Evolutionary conservation across 495 filamentous ascomycete genomes (phyloP), one percentile per base, ranked within the genome.

Genomic region (Aspergillus hancockii): DNA sequence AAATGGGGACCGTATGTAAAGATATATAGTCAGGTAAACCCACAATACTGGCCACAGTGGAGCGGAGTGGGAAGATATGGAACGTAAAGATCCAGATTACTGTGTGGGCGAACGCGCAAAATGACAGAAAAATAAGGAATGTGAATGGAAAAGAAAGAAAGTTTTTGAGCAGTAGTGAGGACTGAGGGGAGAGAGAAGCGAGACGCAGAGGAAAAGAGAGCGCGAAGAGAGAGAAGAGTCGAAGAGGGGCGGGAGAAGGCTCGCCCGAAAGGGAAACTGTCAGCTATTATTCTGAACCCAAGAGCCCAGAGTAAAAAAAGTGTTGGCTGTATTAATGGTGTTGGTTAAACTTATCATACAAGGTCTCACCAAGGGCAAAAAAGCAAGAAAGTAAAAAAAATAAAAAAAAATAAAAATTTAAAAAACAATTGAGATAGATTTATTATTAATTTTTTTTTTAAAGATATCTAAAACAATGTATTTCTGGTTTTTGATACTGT

Each of bases 91-190:
- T 67, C 66, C 69, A 74, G 72, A 72, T 71, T 74, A 76, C 72
- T 68, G 75, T 69, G 74, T 73, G 73, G 75, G 74, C 78, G 75
- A 79, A 77, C 69, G 75, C 73, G 73, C 73, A 61, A 72, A 71
- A 79, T 63, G 64, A 71, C 74, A 67, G 69, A 71, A 82, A 81
- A 74, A 75, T 72, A 80, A 81, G 64, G 64, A 63, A 68, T 60
- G 56, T 58, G 49, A 65, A 71, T 73, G 65, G 25, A 28, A n/a
- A 28, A 28, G 25, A 67, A 62, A 68, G 68, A 63, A 57, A 63
- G 66, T 47, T 59, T 60, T 34, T 12, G 41, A 51, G 23, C 30
- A 18, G 40, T 49, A 38, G 45, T 52, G 54, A 57, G 49, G 47
- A 43, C 22, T 30, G 61, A 57, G 43, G 59, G 66, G 66, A 60